Evolutionary conservation across 768 basidiomycete species (phyloP).

Genomic region (Mycena vulgaris): DNA sequence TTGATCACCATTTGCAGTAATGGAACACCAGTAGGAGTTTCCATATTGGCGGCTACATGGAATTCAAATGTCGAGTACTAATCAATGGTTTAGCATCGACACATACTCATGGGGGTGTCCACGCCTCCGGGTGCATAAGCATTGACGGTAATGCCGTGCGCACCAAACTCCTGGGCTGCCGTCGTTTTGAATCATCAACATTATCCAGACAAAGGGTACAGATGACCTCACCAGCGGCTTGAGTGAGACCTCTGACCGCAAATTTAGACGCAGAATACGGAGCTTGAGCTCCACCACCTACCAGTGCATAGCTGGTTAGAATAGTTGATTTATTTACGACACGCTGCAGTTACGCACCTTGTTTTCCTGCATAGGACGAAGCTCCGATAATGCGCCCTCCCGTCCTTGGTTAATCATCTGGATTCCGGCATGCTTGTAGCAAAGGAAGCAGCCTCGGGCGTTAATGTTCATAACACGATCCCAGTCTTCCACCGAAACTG

Average conservation of each 20-base stretch:
- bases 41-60: too few species aligned
- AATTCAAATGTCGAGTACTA: too few species aligned
- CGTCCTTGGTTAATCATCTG: conserved; percentile 58
- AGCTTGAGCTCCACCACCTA: conserved; percentile 14
- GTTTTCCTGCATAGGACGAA: conserved; percentile 54
- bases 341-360: conserved; percentile 43
- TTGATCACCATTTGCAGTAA: too few species aligned
- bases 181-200: too few species aligned
- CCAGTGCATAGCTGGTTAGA: background rate
- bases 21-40: too few species aligned
- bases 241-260: conserved; percentile 60
- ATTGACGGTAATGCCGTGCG: conserved; percentile 27
- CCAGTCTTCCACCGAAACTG: conserved; percentile 42
- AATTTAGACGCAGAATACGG: conserved; percentile 59
- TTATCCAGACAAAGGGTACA: too few species aligned
- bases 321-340: background rate
- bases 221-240: conserved; percentile 51
- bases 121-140: conserved; percentile 29
- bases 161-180: conserved; percentile 25
- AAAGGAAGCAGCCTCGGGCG: conserved; percentile 49
- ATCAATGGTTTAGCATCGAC: background rate
- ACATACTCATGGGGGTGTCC: background rate
- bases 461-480: conserved; percentile 47
- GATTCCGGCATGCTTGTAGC: conserved; percentile 54
- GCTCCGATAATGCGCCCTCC: conserved; percentile 59